Evolutionary conservation across 106 monocot genomes (phyloP), one percentile per base, ranked within the genome.

Genomic region (Dendrobium chrysotoxum): DNA sequence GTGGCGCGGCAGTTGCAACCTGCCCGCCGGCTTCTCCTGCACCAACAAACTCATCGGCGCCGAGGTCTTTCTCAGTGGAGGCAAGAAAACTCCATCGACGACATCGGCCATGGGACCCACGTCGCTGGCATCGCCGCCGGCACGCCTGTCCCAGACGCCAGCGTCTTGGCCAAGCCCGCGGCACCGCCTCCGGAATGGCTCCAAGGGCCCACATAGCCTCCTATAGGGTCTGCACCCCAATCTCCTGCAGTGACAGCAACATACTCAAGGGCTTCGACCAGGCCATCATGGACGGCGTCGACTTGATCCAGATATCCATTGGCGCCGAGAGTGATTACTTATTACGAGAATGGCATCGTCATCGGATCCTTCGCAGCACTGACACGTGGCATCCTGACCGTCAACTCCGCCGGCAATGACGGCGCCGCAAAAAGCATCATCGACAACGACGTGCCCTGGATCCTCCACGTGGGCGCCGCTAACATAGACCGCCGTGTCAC

Each of bases 1-100:
- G 41, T 93, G 91, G 89, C 81, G 54, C 12, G 90, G 87, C 0
- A 13, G 68, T 7, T 90, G 90, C 41, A 39, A 82, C 15, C 77
- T 85, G 40, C 74, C 74, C 20, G 41, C n/a, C 38, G 31, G 57
- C 20, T 53, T 75, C 0, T 28, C 21, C 6, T 90, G 90, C 85
- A 87, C 83, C 53, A 82, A 83, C 23, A 90, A 90, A 55, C 66
- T 90, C 39, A 76, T 90, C 28, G 90, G 90, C 5, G 90, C 90
- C 9, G 30, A 45, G 12, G 38, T 12, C 3, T 81, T 84, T 54
- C 0, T 7, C 28, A 0, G 6, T 0, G 2, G n/a, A 7, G 78
- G 78, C 28, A 35, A 31, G 17, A 53, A 70, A 18, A 31, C 72
- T 25, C 84, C 8, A 16, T 77, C 26, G 85, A 82, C 1, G 39